Percentiles rank a stretch among this genome's conserved stretches.
These are phyloP conservation scores for Termitomyces sp. DNA, from an alignment of 768 basidiomycete genomes.

Conservation along the genomic window DNA sequence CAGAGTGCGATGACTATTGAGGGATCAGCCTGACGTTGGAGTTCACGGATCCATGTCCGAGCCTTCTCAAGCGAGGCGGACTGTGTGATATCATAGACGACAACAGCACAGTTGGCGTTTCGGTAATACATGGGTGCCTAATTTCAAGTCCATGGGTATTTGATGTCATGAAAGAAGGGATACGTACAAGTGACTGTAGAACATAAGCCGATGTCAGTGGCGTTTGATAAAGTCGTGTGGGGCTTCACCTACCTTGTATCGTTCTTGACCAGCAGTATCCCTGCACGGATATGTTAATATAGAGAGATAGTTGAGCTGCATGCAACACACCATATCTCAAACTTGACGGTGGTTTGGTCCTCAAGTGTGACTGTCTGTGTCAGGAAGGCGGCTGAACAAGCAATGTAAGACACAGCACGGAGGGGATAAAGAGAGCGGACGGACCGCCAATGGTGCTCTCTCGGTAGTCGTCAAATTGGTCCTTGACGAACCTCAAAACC, in stretches of 20 bases:
- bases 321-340: constrained; percentile 84
- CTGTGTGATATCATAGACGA: constrained; percentile 96
- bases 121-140: constrained; percentile 97
- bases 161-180: constrained; percentile 3
- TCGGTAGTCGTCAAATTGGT: constrained; percentile 93
- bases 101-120: constrained; percentile 90
- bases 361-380: constrained; percentile 95
- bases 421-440: constrained; percentile 9
- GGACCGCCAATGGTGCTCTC: constrained; percentile 91
- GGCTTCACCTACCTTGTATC: constrained; percentile 67
- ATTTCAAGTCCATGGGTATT: background rate
- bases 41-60: constrained; percentile 91
- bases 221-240: constrained; percentile 5
- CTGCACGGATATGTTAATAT: constrained; percentile 29
- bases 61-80: constrained; percentile 91
- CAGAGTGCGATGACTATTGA: constrained; percentile 94
- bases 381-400: constrained; percentile 78
- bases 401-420: constrained; percentile 9
- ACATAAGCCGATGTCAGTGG: constrained; percentile 5
- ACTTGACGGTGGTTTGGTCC: constrained; percentile 89
- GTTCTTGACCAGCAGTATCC: constrained; percentile 96
- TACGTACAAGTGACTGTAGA: constrained; percentile 35
- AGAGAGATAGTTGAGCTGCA: background rate
- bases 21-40: constrained; percentile 96
- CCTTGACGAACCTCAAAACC: constrained; percentile 94